Evolutionary conservation across 108 stramenopile genomes (phyloP), one percentile per base, ranked within the genome.

Genomic region (Discostella pseudostelligera): DNA sequence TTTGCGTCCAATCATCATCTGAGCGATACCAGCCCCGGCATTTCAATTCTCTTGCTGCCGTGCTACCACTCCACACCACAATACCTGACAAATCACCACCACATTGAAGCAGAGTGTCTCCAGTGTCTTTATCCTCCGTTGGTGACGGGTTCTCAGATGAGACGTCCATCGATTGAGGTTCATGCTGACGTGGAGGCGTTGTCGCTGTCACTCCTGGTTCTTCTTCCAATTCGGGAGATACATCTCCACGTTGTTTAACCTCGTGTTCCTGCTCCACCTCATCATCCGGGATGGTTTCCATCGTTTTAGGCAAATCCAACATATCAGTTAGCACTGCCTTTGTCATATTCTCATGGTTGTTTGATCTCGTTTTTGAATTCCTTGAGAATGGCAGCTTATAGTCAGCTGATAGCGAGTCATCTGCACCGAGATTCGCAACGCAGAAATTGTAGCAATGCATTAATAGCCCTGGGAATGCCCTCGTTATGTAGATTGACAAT

Each of bases 371-470:
- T 19, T 28, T 44, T 25, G 11, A 40, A 9, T 45, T 24, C 42
- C 44, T 58, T 37, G 65, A 16, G 42, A 65, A 42, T 10, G 81
- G 70, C 7, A 86, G 62, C 26, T 42, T 65, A 57, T 87, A 93
- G 54, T 88, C 88, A 3, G 56, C 20, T 11, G 68, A 59, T 7
- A 93, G 67, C 21, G 78, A 63, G 59, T 93, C 92, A 59, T 84
- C 83, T 19, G 44, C 40, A 0, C 39, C 26, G 16, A 90, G 58
- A 46, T 72, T 56, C 9, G 65, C 43, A n/a, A 81, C 43, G 55
- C 92, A 85, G 56, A 87, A 70, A 22, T 61, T 59, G 65, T 76
- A 89, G 82, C 97, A 98, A 67, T 96, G 96, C 85, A 96, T 93
- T 44, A 97, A 42, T 24, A 98, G 72, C 9, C 78, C 62, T 22